phyloP scores from a whole-genome alignment of 1,284 basidiomycete species.

The Microbotryum intermedium region DNA sequence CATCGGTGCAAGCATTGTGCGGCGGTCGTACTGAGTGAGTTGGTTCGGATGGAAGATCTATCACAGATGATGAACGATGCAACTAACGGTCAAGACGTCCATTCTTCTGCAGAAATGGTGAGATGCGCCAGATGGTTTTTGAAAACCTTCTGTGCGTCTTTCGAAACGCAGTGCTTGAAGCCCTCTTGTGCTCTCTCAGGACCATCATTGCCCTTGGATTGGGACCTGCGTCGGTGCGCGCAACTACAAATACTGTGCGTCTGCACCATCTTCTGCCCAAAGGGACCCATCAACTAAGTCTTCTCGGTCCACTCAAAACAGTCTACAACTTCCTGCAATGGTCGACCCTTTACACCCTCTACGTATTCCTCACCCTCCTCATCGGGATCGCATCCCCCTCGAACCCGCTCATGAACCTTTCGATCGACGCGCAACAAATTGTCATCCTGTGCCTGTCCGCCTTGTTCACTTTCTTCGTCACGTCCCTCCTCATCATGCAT shows the following conservation, averaged over 20 bases:
- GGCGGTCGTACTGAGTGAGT: slow-evolving; percentile 27
- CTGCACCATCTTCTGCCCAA: background rate
- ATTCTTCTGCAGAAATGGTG: background rate
- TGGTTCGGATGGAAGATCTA: no score
- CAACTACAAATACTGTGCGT: slow-evolving; percentile 53
- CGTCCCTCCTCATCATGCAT: slow-evolving; percentile 53
- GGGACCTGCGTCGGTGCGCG: slow-evolving; percentile 72
- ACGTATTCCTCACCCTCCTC: slow-evolving; percentile 53
- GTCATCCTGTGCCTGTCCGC: slow-evolving; percentile 55
- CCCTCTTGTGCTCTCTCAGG: no score
- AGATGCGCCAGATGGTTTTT: background rate
- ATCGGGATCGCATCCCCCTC: slow-evolving; percentile 42
- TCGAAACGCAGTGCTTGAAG: no score
- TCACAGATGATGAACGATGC: no score
- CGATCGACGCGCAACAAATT: slow-evolving; percentile 56
- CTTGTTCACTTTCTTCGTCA: slow-evolving; percentile 63
- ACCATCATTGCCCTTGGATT: slow-evolving; percentile 47
- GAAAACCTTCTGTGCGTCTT: no score
- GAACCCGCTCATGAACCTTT: slow-evolving; percentile 30
- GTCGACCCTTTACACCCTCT: slow-evolving; percentile 50
- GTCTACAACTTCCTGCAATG: slow-evolving; percentile 57
- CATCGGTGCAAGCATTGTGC: slow-evolving; percentile 58
- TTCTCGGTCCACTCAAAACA: background rate
- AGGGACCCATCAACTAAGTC: slow-evolving; percentile 3
- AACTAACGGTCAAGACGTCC: background rate